Percentiles rank a stretch among this genome's conserved stretches.
Conservation (phyloP, 169 alveolate genomes). For the Cryptosporidium ubiquitum region DNA sequence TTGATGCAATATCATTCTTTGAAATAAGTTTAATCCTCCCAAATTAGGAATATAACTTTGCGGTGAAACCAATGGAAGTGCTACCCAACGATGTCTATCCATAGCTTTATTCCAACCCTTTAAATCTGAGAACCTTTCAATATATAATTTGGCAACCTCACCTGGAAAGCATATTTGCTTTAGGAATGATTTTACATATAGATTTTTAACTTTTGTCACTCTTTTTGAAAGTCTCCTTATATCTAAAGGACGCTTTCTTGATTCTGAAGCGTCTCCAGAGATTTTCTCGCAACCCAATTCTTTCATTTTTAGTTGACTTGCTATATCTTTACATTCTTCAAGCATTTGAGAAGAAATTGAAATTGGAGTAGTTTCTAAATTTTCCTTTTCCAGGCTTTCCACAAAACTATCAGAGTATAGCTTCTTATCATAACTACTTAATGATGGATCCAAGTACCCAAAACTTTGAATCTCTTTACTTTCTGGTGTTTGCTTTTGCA, state of each 20-base stretch:
- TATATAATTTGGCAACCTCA: conserved; percentile 38
- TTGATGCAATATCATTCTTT: conserved; percentile 42
- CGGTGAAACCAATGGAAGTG: conserved; percentile 62
- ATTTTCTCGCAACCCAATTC: conserved; percentile 34
- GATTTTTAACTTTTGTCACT: conserved; percentile 33
- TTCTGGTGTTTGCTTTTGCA: neutral
- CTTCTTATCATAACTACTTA: conserved; percentile 47
- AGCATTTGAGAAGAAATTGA: conserved; percentile 10
- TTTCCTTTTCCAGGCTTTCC: conserved; percentile 10
- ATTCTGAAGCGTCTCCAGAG: neutral
- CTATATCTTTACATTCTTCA: conserved; percentile 44
- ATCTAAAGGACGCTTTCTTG: conserved; percentile 32
- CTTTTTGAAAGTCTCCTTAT: conserved; percentile 28
- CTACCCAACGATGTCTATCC: conserved; percentile 73
- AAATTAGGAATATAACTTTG: conserved; percentile 61
- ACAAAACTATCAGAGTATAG: conserved; percentile 26
- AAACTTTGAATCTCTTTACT: conserved; percentile 6
- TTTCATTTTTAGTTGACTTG: conserved; percentile 31
- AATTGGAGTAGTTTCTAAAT: neutral
- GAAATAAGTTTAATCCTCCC: conserved; percentile 63
- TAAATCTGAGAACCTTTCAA: conserved; percentile 39
- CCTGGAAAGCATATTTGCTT: conserved; percentile 34
- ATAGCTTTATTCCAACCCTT: conserved; percentile 73
- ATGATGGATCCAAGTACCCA: conserved; percentile 20
- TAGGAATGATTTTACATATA: conserved; percentile 29